Evolutionary conservation across 1,284 basidiomycete species (phyloP).

Genomic region (Trichosporon coremiiforme): DNA sequence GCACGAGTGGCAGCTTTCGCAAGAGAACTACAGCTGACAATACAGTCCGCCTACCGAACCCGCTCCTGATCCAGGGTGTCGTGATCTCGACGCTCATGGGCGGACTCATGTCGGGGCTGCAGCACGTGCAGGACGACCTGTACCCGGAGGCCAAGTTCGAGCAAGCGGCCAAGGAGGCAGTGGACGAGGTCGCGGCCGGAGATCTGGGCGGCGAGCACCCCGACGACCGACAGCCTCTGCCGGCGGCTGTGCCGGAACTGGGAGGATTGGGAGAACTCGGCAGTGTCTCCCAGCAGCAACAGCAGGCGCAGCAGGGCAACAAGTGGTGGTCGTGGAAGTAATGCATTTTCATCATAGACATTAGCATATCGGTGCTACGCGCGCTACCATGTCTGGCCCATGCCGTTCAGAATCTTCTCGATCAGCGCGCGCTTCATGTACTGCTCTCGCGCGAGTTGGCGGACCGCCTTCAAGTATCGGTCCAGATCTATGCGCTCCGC

Average conservation of each 20-base stretch:
- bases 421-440: constrained; percentile 74
- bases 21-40: constrained; percentile 9
- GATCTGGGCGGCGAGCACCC: neutral
- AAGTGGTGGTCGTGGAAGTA: constrained; percentile 17
- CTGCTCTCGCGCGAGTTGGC: constrained; percentile 87
- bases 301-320: neutral
- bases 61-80: constrained; percentile 42
- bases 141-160: constrained; percentile 32
- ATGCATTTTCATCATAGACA: constrained; percentile 13
- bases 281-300: neutral
- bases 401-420: constrained; percentile 75
- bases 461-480: constrained; percentile 82
- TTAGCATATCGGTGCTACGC: neutral
- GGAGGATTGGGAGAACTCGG: neutral
- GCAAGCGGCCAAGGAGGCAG: constrained; percentile 20
- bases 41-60: constrained; percentile 49
- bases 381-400: constrained; percentile 61
- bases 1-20: too few relatives aligned
- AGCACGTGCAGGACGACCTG: constrained; percentile 45
- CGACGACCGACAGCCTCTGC: neutral
- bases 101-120: constrained; percentile 38
- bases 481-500: constrained; percentile 89
- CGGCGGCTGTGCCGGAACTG: neutral
- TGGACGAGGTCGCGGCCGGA: constrained; percentile 18
- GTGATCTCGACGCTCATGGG: constrained; percentile 48